A percentile compares a stretch with the other conserved stretches of the same genome.
phyloP scores from a whole-genome alignment of 768 basidiomycete species.

The Suillus luteus region DNA sequence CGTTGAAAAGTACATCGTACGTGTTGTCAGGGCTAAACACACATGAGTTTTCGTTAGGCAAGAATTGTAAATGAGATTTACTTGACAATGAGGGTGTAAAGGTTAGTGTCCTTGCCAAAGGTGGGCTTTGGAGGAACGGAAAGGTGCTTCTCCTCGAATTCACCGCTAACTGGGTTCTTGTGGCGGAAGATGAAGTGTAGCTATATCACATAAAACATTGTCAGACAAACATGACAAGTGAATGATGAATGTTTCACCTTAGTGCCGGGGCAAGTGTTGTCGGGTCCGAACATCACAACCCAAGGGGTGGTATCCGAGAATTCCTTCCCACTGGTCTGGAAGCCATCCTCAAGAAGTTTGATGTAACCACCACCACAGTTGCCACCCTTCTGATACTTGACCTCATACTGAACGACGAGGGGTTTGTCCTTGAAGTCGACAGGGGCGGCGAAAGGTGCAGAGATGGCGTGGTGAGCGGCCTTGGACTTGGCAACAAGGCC shows the following conservation, averaged over 20 bases:
- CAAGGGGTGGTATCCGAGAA: constrained; percentile 93
- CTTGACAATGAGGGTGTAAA: constrained; percentile 95
- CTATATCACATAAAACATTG: constrained; percentile 38
- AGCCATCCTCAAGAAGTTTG: constrained; percentile 92
- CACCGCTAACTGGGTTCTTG: constrained; percentile 89
- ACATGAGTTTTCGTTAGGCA: constrained; percentile 3
- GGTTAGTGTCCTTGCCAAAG: constrained; percentile 88
- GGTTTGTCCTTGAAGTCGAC: constrained; percentile 84
- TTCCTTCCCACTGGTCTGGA: constrained; percentile 91
- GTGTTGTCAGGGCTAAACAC: constrained; percentile 82
- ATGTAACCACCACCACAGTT: constrained; percentile 99
- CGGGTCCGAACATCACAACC: constrained; percentile 98
- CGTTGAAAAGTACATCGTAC: constrained; percentile 89
- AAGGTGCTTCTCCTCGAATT: constrained; percentile 97
- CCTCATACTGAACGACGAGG: constrained; percentile 96
- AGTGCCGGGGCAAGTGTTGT: constrained; percentile 89
- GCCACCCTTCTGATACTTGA: constrained; percentile 98
- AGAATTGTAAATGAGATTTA: constrained; percentile 40
- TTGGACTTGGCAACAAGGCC: constrained; percentile 96
- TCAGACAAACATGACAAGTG: not conserved
- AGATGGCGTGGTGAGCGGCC: constrained; percentile 98
- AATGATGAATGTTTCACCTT: constrained; percentile 55
- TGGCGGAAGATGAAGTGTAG: constrained; percentile 99
- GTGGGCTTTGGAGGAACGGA: constrained; percentile 76
- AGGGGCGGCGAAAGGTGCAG: constrained; percentile 79